Evolutionary conservation across 2,329 filamentous ascomycete genomes (phyloP), one percentile per base, ranked within the genome.

Genomic region (Claviceps arundinis): DNA sequence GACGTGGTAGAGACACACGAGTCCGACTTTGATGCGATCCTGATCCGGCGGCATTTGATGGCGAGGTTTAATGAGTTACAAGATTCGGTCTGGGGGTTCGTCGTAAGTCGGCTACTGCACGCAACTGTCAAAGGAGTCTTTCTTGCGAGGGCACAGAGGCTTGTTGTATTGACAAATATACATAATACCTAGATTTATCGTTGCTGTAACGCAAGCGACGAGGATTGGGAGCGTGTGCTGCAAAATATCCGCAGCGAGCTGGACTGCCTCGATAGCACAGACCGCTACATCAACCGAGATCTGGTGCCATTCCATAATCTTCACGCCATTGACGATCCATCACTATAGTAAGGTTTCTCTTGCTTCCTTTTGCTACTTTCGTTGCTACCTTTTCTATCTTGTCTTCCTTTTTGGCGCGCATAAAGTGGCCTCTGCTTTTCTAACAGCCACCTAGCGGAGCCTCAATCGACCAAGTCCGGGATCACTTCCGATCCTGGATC

Each of bases 401-500:
- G 4, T 11, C 30, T 34, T 11, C 3, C 30, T 34, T 34, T 34
- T 2, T 26, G 26, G 30, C 4, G 9, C 4, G 30, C 13, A 9
- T 19, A 9, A 11, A 2, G 9, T 22, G 14, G 2, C 17, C 5
- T 8, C 24, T 22, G 19, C 9, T 11, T 22, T 37, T 19, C 24
- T 42, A 14, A 43, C 42, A 34, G 49, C 34, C 30, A 24, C 19
- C 34, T 38, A 46, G 49, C 49, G 42, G 49, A 41, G 49, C 42
- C 49, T 34, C 49, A 22, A 40, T 44, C 34, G 16, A 47, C 16
- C 43, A 51, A 47, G 50, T 51, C 19, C 50, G 50, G 37, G 11
- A 37, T 41, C 50, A 47, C 50, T 51, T 51, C 43, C 43, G 42
- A n/a, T 51, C 42, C 24, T 51, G 43, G 50, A 44, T 51, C 37